Percentiles rank a stretch among this genome's conserved stretches.
phyloP scores from a whole-genome alignment of 2,329 filamentous ascomycete species.

The Claviceps sorghi region DNA sequence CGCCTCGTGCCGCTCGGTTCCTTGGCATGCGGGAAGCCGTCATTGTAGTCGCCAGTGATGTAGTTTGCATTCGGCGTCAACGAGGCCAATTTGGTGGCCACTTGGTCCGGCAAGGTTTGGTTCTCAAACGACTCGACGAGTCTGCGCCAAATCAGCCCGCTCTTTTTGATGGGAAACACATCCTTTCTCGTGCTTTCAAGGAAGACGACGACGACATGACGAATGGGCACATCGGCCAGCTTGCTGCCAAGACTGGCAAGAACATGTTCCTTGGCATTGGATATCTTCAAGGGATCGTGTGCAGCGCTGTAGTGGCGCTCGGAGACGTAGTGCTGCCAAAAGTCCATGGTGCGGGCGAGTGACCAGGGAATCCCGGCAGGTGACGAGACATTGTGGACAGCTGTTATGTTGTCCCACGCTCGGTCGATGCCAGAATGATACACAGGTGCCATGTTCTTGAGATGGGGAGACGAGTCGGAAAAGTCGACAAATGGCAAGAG shows the following conservation, averaged over 20 bases:
- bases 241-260: slow-evolving; percentile 13
- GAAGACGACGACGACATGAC: slow-evolving; percentile 29
- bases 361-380: slow-evolving; percentile 16
- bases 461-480: slow-evolving; percentile 12
- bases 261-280: slow-evolving; percentile 22
- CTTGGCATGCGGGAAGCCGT: slow-evolving; percentile 16
- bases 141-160: slow-evolving; percentile 22
- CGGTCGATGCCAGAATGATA: slow-evolving; percentile 10
- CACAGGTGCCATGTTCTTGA: slow-evolving; percentile 12
- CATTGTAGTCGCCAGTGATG: slow-evolving; percentile 22
- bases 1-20: slow-evolving; percentile 4
- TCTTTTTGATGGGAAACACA: slow-evolving; percentile 29
- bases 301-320: slow-evolving; percentile 18
- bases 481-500: slow-evolving; percentile 21
- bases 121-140: slow-evolving; percentile 19
- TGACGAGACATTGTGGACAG: slow-evolving; percentile 11
- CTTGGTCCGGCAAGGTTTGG: slow-evolving; percentile 18
- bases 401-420: slow-evolving; percentile 17
- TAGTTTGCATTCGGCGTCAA: slow-evolving; percentile 20
- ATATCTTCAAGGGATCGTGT: slow-evolving; percentile 25
- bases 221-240: slow-evolving; percentile 21
- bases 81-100: slow-evolving; percentile 13
- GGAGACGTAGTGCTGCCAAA: slow-evolving; percentile 16
- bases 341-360: slow-evolving; percentile 7
- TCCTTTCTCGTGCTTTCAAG: slow-evolving; percentile 31